Conservation (phyloP, 2,329 filamentous ascomycete genomes). For the Calonectria pseudoturangicola region DNA sequence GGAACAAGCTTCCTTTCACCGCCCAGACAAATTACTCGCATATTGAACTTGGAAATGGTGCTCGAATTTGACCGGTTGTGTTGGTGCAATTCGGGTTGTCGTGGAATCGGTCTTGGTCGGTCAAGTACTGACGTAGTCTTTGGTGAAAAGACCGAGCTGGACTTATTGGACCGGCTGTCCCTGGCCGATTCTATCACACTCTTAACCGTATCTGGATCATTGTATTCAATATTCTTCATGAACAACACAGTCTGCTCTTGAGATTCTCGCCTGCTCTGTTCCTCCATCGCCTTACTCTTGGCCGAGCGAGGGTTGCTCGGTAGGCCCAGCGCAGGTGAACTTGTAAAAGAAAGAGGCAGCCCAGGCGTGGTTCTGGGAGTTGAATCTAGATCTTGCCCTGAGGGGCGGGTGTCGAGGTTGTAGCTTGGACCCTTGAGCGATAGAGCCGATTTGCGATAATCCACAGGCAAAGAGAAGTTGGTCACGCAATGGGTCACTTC, state of each 20-base stretch:
- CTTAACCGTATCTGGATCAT: constrained; percentile 69
- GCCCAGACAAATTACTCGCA: constrained; percentile 64
- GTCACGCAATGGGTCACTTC: constrained; percentile 39
- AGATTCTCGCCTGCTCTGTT: constrained; percentile 51
- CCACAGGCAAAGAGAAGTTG: constrained; percentile 52
- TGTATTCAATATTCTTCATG: constrained; percentile 73
- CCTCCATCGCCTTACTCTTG: constrained; percentile 55
- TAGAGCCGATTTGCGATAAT: constrained; percentile 49
- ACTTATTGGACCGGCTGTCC: constrained; percentile 55
- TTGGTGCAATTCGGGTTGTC: constrained; percentile 64
- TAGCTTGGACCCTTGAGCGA: constrained; percentile 57
- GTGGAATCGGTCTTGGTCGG: constrained; percentile 74
- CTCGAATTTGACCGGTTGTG: constrained; percentile 71
- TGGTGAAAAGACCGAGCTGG: background rate
- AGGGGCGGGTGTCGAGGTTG: constrained; percentile 57
- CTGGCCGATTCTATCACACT: constrained; percentile 67
- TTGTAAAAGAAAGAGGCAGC: constrained; percentile 44
- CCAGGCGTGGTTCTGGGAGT: background rate
- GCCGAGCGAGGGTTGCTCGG: constrained; percentile 68
- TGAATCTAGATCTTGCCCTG: constrained; percentile 46
- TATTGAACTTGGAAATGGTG: constrained; percentile 66
- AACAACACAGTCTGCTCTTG: constrained; percentile 72
- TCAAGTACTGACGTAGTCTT: constrained; percentile 64
- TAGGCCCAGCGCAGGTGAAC: constrained; percentile 66
- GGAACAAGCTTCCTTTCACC: constrained; percentile 71